Base-by-base conservation (phyloP, 805 yeast genomes). In the Nakazawaea wickerhamii region DNA sequence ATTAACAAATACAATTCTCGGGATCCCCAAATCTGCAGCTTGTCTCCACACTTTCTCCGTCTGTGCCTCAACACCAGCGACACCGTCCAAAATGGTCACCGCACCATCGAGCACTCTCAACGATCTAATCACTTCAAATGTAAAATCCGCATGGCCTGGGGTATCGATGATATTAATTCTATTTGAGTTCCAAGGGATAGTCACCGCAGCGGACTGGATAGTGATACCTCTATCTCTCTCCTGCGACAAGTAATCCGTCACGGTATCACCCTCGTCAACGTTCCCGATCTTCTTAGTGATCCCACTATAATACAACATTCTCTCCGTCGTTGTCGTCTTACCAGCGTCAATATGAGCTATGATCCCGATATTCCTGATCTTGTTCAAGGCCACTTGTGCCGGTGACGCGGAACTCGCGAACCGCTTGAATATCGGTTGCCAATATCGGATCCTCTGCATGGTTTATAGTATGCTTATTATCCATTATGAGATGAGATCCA, bases 331-430 rank as follows among this genome's bases (percentile, higher is more conserved):
- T 2, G 99, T 93, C 3, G 99, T 93, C 61, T 93, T 93, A 0
- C 99, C 99, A 3, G 99, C 99, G 67, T 93, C 99, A 41, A 93
- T 93, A 59, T 93, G 99, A n/a, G 99, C 99, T 31, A 93, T 89
- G 52, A 93, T 88, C 2, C 99, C 99, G 26, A 93, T 86, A 61
- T 93, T 91, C 47, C 99, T 67, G 19, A 84, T 73, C 41, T 65
- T 65, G n/a, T 45, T 22, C 14, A 60, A 23, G 14, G 26, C 10
- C 3, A 19, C 44, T 7, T 60, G 50, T 1, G 59, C 50, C 32
- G 49, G 11, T n/a, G 25, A 10, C 14, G 28, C 32, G 5, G 35
- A 18, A 19, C 28, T 22, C 18, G 21, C 8, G 18, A 17, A 38
- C 14, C 41, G 18, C 11, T 28, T 38, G 30, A 38, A 37, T 15